A percentile compares a stretch with the other conserved stretches of the same genome.
phyloP scores from a whole-genome alignment of 106 monocot genomes.

The Chionographis japonica region DNA sequence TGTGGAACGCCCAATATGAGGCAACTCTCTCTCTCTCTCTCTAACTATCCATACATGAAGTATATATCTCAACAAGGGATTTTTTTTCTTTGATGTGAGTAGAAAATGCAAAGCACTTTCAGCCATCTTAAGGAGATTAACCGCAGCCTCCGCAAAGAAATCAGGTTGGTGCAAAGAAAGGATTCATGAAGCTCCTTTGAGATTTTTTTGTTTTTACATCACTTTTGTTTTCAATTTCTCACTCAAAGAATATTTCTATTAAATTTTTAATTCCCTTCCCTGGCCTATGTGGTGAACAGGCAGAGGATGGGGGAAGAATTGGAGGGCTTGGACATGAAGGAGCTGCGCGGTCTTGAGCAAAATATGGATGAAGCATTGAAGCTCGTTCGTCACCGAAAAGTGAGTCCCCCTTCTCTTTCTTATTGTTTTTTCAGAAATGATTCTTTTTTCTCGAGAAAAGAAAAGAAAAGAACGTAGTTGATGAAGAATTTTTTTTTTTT shows the following conservation, averaged over 20 bases:
- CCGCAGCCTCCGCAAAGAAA: slow-evolving; percentile 65
- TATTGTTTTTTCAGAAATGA: no score
- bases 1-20: slow-evolving; percentile 85
- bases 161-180: slow-evolving; percentile 37
- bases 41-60: no score
- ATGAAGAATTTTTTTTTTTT: no score
- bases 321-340: slow-evolving; percentile 24
- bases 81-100: slow-evolving; percentile 4
- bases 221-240: background rate
- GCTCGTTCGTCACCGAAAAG: slow-evolving; percentile 21
- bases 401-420: background rate
- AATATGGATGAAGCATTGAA: slow-evolving; percentile 26
- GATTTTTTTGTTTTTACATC: background rate
- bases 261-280: no score
- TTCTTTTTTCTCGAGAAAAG: no score
- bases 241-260: background rate
- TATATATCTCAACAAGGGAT: no score
- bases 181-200: background rate
- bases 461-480: no score
- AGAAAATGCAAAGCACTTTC: slow-evolving; percentile 84
- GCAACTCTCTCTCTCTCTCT: slow-evolving; percentile 19
- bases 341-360: slow-evolving; percentile 40
- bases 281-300: slow-evolving; percentile 5
- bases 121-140: slow-evolving; percentile 78
- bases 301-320: slow-evolving; percentile 27